Base-by-base conservation (phyloP, 306 rosid species). In the Cucumis melo region DNA sequence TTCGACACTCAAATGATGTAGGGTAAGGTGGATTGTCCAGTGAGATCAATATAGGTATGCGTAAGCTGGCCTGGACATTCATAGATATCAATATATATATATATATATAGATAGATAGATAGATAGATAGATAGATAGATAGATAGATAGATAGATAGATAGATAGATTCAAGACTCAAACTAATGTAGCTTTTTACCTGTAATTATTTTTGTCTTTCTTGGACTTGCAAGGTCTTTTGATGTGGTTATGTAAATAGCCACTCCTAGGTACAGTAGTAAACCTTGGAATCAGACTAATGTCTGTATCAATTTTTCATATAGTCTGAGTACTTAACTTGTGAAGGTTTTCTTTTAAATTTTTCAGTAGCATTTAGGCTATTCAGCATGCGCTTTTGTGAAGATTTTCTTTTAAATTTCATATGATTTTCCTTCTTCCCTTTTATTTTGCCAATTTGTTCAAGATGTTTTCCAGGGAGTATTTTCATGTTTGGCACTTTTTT, bases 401-500 rank as follows among this genome's bases (percentile, higher is more conserved):
- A 27, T 38, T 64, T 72, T 32, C 60, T 39, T 71, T 11, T 27
- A 6, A 34, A 4, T 17, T 44, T 23, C 53, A 7, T 56, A 10
- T 74, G 65, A 36, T 55, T 0, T 74, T 34, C 29, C 58, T 5
- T 16, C 19, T 50, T 50, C 15, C 7, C 56, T 19, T 56, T 55
- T 32, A 54, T 34, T n/a, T 74, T 74, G 41, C 64, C 77, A 34
- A 19, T 36, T 34, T 27, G 20, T 48, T 73, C 20, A 7, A 51
- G 21, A 3, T 72, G 44, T 58, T 36, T 51, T 76, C 50, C 72
- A 71, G 53, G 74, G 56, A 83, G 65, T 75, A 81, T 72, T 73
- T 85, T 91, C 68, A 80, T 81, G 76, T 79, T 70, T 75, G 66
- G 73, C 42, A 17, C 78, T 38, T 82, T 75, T 82, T 83, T 46